Evolutionary conservation across 1,139 yeast species (phyloP), one percentile per base, ranked within the genome.

Genomic region (Yamadazyma sp.): DNA sequence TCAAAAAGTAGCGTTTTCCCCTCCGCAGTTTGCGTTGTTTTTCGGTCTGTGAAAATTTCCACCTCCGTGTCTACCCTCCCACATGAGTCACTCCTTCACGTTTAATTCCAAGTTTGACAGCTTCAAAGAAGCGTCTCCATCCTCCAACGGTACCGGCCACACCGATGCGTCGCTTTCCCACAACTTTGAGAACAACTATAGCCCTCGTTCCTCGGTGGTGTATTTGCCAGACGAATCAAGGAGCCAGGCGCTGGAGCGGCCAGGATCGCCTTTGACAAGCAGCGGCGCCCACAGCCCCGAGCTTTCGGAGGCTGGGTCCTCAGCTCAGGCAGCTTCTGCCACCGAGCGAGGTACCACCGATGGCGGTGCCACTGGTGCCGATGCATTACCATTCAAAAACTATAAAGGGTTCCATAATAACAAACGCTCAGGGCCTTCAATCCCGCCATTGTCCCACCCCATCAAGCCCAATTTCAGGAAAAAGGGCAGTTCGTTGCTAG

Each of bases 371-470:
- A 5, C 22, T 20, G 22, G 22, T 6, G 25, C 24, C 10, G 22
- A 24, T 38, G 71, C 62, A 26, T 53, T 32, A 11, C n/a, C 16
- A 3, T 12, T 34, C 18, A 28, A 23, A 9, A 29, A 64, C 36
- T 76, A 77, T 49, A 65, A 62, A 40, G 83, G 83, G 2, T 73
- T 77, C 56, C 82, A 77, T 50, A 68, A 66, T 31, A 62, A 64
- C 31, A 61, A 61, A 27, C 50, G 60, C 20, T 59, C 62, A 23
- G 65, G 62, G 25, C 49, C 47, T 10, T 69, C 69, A 31, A 55
- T 73, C 1, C 81, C 83, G 1, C 81, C 82, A 1, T 61, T 75
- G 33, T 51, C 62, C 10, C 77, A 72, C 16, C 81, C 82, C 2
- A 69, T 76, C 14, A 75, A 69, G 47, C 81, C 81, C 0, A 61